Evolutionary conservation across 2,329 filamentous ascomycete genomes (phyloP).

Genomic region (Fusarium austroafricanum): DNA sequence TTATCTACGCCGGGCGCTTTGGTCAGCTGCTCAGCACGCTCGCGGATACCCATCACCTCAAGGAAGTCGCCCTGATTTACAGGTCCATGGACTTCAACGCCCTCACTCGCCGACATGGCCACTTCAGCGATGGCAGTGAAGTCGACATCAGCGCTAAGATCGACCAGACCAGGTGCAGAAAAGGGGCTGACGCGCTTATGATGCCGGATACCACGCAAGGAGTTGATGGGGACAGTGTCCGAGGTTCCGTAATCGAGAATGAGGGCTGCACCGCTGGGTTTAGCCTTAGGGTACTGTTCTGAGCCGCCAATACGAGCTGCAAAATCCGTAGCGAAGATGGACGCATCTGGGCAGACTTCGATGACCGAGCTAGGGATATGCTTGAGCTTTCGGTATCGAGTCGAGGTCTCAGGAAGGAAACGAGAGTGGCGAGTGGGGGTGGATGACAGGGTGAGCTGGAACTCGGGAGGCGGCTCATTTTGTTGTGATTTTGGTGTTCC

Average conservation of each 20-base stretch:
- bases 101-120: slow-evolving; percentile 78
- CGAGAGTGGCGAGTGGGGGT: slow-evolving; percentile 83
- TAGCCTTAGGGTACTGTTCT: slow-evolving; percentile 62
- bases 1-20: slow-evolving; percentile 56
- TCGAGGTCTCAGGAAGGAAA: slow-evolving; percentile 84
- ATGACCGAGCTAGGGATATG: slow-evolving; percentile 76
- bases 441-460: slow-evolving; percentile 84
- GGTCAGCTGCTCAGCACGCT: slow-evolving; percentile 77
- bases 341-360: slow-evolving; percentile 90
- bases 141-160: slow-evolving; percentile 93
- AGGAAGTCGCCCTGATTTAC: slow-evolving; percentile 87
- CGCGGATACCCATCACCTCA: slow-evolving; percentile 81
- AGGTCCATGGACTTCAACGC: slow-evolving; percentile 92
- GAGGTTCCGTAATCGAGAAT: slow-evolving; percentile 94
- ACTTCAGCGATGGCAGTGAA: slow-evolving; percentile 88
- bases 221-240: slow-evolving; percentile 84
- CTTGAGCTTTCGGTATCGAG: slow-evolving; percentile 82
- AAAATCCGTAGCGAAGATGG: slow-evolving; percentile 83
- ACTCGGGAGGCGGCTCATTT: slow-evolving; percentile 75
- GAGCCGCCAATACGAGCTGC: slow-evolving; percentile 85
- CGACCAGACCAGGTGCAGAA: slow-evolving; percentile 80
- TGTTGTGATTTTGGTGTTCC: slow-evolving; percentile 64
- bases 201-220: slow-evolving; percentile 85
- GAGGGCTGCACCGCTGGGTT: slow-evolving; percentile 85
- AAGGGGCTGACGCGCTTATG: slow-evolving; percentile 86